A percentile compares a stretch with the other conserved stretches of the same genome.
These are phyloP conservation scores for Saussurea involucrata DNA, from an alignment of 129 eudicot genomes.

Conservation along the genomic window DNA sequence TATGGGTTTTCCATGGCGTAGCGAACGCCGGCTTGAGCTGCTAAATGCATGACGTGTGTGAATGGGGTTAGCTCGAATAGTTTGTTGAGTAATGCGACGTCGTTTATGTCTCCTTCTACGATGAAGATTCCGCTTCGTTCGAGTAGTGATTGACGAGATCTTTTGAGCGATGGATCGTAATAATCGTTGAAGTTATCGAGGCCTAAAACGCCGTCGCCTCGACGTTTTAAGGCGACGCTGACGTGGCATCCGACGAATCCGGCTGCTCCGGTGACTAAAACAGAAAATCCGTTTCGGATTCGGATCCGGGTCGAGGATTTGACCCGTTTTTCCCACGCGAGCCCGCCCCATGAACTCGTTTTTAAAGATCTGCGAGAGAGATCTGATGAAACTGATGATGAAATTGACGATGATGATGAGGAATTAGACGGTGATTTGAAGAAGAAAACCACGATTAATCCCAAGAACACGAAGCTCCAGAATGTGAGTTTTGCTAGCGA, in stretches of 20 bases:
- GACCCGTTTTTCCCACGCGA: constrained; percentile 66
- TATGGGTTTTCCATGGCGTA: constrained; percentile 83
- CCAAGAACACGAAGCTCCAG: constrained; percentile 64
- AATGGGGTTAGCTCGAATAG: constrained; percentile 59
- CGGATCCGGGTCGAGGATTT: constrained; percentile 56
- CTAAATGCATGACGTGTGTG: constrained; percentile 83
- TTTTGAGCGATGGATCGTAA: constrained; percentile 66
- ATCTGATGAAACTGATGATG: constrained; percentile 41
- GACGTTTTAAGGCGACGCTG: constrained; percentile 66
- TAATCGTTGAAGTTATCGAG: constrained; percentile 71
- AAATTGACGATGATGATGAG: constrained; percentile 16
- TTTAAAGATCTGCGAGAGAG: constrained; percentile 69
- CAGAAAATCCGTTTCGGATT: constrained; percentile 53
- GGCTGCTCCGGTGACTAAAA: constrained; percentile 81
- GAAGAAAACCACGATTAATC: constrained; percentile 61
- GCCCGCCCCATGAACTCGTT: constrained; percentile 59
- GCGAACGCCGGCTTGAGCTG: constrained; percentile 88
- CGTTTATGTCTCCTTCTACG: constrained; percentile 83
- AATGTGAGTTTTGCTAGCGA: constrained; percentile 69
- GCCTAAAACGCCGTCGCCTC: constrained; percentile 86
- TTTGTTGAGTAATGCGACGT: constrained; percentile 42
- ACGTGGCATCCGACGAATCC: constrained; percentile 90
- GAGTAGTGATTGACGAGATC: constrained; percentile 58
- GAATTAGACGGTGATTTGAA: constrained; percentile 48
- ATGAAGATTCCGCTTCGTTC: constrained; percentile 61